phyloP scores from a whole-genome alignment of 1,284 basidiomycete genomes.

The Puccinia novopanici region DNA sequence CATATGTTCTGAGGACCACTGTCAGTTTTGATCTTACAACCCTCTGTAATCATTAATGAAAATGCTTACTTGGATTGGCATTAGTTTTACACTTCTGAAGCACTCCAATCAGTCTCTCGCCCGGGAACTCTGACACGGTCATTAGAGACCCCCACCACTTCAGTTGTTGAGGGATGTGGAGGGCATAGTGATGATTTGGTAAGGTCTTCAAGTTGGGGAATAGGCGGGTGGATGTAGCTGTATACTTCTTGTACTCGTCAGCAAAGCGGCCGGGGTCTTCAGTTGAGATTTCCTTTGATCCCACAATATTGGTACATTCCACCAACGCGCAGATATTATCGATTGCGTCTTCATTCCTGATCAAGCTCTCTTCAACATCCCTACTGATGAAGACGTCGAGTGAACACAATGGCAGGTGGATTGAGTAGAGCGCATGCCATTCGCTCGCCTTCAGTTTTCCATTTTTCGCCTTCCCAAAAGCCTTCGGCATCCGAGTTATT shows the following conservation, averaged over 20 bases:
- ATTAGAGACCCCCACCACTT: conserved; percentile 53
- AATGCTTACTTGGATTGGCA: neutral
- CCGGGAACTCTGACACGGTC: conserved; percentile 51
- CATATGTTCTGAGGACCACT: neutral
- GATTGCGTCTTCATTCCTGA: no score
- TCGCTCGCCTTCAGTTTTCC: neutral
- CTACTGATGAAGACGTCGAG: no score
- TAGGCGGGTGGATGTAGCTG: conserved; percentile 16
- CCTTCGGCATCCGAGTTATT: neutral
- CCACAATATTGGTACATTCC: no score
- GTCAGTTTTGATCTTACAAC: neutral
- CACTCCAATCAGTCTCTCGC: no score
- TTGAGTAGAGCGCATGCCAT: no score
- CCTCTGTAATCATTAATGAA: neutral
- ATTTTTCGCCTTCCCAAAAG: conserved; percentile 12
- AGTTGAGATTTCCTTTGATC: no score
- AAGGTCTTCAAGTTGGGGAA: conserved; percentile 21
- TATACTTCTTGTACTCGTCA: no score
- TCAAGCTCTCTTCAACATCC: no score
- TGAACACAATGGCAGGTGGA: no score
- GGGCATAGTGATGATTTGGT: conserved; percentile 52
- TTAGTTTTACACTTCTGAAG: conserved; percentile 51
- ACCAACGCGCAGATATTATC: no score
- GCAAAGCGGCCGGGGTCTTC: no score
- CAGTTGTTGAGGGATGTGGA: no score